A percentile compares a stretch with the other conserved stretches of the same genome.
These are phyloP conservation scores for Plasmodium falciparum DNA, from an alignment of 169 alveolate genomes.

Conservation along the genomic window DNA sequence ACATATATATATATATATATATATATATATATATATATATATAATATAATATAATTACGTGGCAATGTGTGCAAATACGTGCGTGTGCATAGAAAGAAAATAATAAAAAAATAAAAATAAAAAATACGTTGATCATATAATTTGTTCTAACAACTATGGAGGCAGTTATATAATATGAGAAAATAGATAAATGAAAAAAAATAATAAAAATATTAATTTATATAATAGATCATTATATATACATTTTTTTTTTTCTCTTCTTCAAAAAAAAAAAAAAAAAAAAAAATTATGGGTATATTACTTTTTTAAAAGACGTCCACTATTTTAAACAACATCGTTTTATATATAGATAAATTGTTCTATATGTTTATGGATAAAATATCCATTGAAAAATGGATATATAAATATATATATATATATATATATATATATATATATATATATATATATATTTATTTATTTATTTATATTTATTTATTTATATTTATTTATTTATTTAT, in stretches of 20 bases:
- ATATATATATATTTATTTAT: no score
- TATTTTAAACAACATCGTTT: conserved; percentile 7
- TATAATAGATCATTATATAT: no score
- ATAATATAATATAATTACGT: conserved; percentile 19
- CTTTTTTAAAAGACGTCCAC: no score
- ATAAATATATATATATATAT: no score
- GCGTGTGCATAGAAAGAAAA: conserved; percentile 14
- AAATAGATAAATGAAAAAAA: conserved; percentile 19
- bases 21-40: conserved; percentile 4
- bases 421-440: no score
- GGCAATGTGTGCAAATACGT: conserved; percentile 28
- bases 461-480: no score
- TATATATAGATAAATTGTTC: conserved; percentile 18
- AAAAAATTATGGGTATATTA: no score
- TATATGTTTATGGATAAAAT: conserved; percentile 1
- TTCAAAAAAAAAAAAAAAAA: no score
- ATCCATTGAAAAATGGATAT: no score
- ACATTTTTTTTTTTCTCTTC: no score
- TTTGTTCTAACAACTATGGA: conserved; percentile 30
- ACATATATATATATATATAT: neutral
- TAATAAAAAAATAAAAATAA: neutral
- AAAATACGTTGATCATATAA: conserved; percentile 33
- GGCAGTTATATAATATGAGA: conserved; percentile 4
- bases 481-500: no score
- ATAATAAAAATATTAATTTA: neutral